Evolutionary conservation across 768 basidiomycete genomes (phyloP).

Genomic region (Pholiota microspora): DNA sequence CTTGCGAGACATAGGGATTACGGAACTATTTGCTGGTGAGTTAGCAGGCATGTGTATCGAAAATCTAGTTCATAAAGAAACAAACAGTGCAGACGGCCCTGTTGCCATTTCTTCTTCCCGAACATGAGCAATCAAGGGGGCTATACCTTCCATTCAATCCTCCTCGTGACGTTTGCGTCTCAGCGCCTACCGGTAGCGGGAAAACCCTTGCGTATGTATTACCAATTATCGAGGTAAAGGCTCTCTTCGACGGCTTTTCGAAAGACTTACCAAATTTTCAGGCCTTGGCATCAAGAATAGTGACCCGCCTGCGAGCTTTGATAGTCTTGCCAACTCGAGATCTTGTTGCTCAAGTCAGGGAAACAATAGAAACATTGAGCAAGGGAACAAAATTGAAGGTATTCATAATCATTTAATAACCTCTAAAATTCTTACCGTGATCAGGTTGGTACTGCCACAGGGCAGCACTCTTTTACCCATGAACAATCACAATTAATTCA

Average conservation of each 20-base stretch:
- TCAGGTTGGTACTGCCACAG: conserved; percentile 79
- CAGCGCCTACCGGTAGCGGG: conserved; percentile 96
- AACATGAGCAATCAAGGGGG: conserved; percentile 33
- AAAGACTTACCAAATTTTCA: conserved; percentile 25
- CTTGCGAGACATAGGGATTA: conserved; percentile 75
- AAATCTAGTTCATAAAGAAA: not conserved
- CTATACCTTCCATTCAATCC: conserved; percentile 67
- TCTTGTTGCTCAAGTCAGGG: conserved; percentile 86
- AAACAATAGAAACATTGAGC: conserved; percentile 83
- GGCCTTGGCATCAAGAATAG: conserved; percentile 69
- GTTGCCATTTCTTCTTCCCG: conserved; percentile 74
- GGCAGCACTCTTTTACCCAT: conserved; percentile 91
- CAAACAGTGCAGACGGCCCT: conserved; percentile 82
- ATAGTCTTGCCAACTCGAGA: conserved; percentile 93
- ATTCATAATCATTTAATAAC: conserved; percentile 8
- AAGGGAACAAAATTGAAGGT: conserved; percentile 91
- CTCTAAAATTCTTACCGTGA: not conserved
- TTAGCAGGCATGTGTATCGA: not conserved
- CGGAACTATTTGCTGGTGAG: conserved; percentile 85
- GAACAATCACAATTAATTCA: conserved; percentile 83
- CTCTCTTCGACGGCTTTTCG: not conserved
- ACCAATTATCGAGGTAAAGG: conserved; percentile 80
- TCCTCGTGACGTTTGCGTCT: conserved; percentile 85
- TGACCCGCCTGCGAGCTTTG: conserved; percentile 85
- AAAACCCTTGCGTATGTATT: conserved; percentile 97